Evolutionary conservation across 164 flowering plant genomes (phyloP).

Genomic region (Malania oleifera): DNA sequence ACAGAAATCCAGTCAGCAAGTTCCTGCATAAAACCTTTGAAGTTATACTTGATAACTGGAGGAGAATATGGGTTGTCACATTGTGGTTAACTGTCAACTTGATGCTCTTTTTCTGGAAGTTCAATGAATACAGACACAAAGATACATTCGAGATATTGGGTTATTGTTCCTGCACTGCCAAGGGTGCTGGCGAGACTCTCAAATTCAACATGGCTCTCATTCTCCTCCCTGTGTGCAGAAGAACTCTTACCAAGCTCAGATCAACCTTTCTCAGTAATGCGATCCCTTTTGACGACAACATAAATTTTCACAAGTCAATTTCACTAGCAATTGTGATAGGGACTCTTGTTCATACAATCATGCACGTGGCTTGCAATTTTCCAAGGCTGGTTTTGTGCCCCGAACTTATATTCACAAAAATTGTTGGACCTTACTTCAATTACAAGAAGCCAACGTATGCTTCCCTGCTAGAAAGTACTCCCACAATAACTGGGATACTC

Average conservation of each 20-base stretch:
- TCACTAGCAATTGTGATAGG: constrained; percentile 51
- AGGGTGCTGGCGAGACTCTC: constrained; percentile 78
- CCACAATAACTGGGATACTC: constrained; percentile 56
- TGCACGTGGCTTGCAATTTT: constrained; percentile 66
- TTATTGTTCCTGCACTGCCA: constrained; percentile 76
- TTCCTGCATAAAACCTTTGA: constrained; percentile 33
- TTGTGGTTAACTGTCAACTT: constrained; percentile 52
- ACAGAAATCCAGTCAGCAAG: constrained; percentile 57
- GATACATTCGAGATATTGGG: constrained; percentile 56
- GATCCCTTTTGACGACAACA: constrained; percentile 85
- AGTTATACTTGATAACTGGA: constrained; percentile 60
- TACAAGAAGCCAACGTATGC: constrained; percentile 56
- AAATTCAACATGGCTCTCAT: constrained; percentile 93
- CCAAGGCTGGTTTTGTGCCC: constrained; percentile 45
- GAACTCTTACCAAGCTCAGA: constrained; percentile 70
- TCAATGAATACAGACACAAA: constrained; percentile 21
- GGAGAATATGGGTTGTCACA: constrained; percentile 54
- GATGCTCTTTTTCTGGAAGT: constrained; percentile 61
- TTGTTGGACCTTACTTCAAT: constrained; percentile 42
- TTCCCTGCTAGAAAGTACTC: constrained; percentile 27
- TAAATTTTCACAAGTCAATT: constrained; percentile 85
- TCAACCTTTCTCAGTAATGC: constrained; percentile 53
- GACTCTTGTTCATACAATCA: constrained; percentile 33
- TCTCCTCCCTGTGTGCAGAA: constrained; percentile 81
- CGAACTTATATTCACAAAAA: constrained; percentile 20